A percentile compares a stretch with the other conserved stretches of the same genome.
Conservation (phyloP, 768 basidiomycete species). For the Boletus bicolor region DNA sequence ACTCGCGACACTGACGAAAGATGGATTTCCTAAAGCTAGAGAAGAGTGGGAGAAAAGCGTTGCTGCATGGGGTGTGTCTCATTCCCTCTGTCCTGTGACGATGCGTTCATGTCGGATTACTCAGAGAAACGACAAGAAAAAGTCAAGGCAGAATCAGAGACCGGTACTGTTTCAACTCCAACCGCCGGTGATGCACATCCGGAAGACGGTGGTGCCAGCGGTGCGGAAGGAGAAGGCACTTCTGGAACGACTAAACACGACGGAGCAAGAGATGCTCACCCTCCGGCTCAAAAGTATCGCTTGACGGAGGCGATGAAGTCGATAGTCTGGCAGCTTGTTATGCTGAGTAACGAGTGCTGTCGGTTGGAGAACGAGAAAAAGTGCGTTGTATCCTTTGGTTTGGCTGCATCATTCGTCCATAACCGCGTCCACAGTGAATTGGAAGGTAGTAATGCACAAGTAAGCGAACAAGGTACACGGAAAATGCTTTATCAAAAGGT, state of each 20-base stretch:
- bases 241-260: constrained; percentile 25
- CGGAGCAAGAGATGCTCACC: constrained; percentile 43
- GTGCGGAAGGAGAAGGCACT: constrained; percentile 25
- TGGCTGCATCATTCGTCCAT: neutral
- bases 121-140: constrained; percentile 60
- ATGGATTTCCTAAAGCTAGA: constrained; percentile 63
- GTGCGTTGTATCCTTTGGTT: constrained; percentile 27
- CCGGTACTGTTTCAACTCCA: constrained; percentile 32
- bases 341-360: constrained; percentile 81
- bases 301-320: constrained; percentile 79
- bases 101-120: neutral
- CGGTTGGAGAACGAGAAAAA: constrained; percentile 64
- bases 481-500: constrained; percentile 82
- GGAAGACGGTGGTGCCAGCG: constrained; percentile 33
- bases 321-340: constrained; percentile 76
- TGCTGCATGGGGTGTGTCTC: constrained; percentile 58
- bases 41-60: constrained; percentile 78
- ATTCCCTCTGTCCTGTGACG: neutral
- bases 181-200: constrained; percentile 19
- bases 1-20: constrained; percentile 57
- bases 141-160: constrained; percentile 33
- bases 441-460: constrained; percentile 65
- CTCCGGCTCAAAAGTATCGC: constrained; percentile 73
- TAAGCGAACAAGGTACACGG: constrained; percentile 77
- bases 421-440: constrained; percentile 37